Base-by-base conservation (phyloP, 805 yeast species). In the Lipomyces spencermartinsiae region DNA sequence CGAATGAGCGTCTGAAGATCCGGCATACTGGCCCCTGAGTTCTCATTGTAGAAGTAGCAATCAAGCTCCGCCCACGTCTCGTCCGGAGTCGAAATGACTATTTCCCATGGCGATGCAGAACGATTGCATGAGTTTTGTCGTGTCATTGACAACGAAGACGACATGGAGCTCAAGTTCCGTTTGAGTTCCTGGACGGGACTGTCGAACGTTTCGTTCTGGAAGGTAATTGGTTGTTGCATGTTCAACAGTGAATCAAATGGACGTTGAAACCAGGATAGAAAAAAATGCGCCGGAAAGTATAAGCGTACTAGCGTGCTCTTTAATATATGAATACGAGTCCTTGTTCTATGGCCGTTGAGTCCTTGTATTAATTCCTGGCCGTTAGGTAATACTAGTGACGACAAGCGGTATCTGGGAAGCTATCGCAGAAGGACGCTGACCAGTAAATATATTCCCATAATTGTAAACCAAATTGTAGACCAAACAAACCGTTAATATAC, bases 81-180 rank as follows among this genome's bases (percentile, higher is more conserved):
- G n/a, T 43, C 22, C 6, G 49, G 49, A 43, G 49, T 43, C n/a
- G 49, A 43, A 6, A 43, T 43, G 22, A 43, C 49, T 1, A 43
- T 43, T 43, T 43, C 49, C 49, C 49, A 43, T 7, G 49, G 49
- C n/a, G n/a, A n/a, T 2, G 19, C 49, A 16, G 22, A 16, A 43
- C 49, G 8, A n/a, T 22, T 43, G 22, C 6, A n/a, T 6, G 49
- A 43, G 22, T 7, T 43, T 43, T 43, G 49, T 43, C 22, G 19
- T 7, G n/a, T 9, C 49, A n/a, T 43, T 3, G 49, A n/a, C 10
- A 43, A n/a, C 16, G 49, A 43, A 43, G 22, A 16, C 49, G 49
- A 43, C 49, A n/a, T 43, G 49, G 49, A 43, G 22, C 49, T n/a
- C 49, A 43, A 43, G 49, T 43, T n/a, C 22, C 49, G 49, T n/a